These are phyloP conservation scores for Scedosporium minutisporum DNA, from an alignment of 2,329 filamentous ascomycete genomes.

Conservation along the genomic window DNA sequence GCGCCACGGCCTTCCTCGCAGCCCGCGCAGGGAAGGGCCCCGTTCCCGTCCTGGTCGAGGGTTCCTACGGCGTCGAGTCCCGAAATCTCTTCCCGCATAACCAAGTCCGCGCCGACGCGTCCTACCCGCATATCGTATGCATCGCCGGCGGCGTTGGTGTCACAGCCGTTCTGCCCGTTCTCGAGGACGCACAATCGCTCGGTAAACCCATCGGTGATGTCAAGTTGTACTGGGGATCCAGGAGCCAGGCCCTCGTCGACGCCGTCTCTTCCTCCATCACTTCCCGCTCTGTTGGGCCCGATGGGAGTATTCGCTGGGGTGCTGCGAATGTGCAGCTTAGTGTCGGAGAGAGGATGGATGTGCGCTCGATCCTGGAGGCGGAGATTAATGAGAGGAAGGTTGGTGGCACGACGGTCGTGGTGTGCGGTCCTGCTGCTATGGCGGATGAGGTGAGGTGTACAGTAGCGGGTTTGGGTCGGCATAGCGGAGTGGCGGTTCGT, in stretches of 20 bases:
- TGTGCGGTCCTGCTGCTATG: conserved; percentile 20
- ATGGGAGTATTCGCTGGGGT: conserved; percentile 13
- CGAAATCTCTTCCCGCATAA: neutral
- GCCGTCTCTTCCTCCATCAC: conserved; percentile 9
- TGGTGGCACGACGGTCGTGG: conserved; percentile 18
- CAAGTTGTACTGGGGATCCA: conserved; percentile 21
- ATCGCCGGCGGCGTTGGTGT: conserved; percentile 23
- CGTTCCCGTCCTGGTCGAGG: conserved; percentile 19
- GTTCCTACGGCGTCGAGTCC: conserved; percentile 15
- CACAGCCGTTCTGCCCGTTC: conserved; percentile 18
- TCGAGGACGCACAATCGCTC: conserved; percentile 14
- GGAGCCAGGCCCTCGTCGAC: conserved; percentile 15
- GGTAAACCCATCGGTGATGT: conserved; percentile 14
- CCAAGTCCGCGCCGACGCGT: neutral
- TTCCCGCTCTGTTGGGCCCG: conserved; percentile 1
- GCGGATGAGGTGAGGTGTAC: conserved; percentile 19
- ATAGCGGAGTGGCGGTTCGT: conserved; percentile 13
- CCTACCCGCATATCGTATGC: conserved; percentile 15
- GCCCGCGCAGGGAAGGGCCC: conserved; percentile 7
- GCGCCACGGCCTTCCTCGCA: conserved; percentile 15
- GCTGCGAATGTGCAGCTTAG: conserved; percentile 18
- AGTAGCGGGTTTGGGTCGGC: conserved; percentile 15
- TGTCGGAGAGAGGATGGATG: conserved; percentile 18
- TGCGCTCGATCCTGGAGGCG: conserved; percentile 15
- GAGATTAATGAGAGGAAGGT: conserved; percentile 13